Evolutionary conservation across 1,284 basidiomycete genomes (phyloP).

Genomic region (Jaminaea rosea): DNA sequence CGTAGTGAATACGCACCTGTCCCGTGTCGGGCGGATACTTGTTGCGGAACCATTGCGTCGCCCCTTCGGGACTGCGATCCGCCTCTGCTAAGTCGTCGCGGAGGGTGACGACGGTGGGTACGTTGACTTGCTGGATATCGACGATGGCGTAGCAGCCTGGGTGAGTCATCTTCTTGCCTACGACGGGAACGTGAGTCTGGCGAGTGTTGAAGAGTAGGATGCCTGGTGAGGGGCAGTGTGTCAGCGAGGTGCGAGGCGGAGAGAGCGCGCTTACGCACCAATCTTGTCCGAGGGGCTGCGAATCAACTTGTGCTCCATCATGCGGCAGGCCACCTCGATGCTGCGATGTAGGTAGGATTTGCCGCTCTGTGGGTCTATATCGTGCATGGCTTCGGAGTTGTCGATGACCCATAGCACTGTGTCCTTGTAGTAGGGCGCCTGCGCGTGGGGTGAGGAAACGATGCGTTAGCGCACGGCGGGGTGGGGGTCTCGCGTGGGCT

Average conservation of each 20-base stretch:
- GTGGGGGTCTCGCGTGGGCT: not conserved
- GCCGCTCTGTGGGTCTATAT: conserved; percentile 4
- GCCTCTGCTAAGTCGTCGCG: not conserved
- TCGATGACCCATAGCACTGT: conserved; percentile 74
- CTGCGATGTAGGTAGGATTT: conserved; percentile 53
- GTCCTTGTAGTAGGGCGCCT: conserved; percentile 17
- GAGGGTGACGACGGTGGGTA: conserved; percentile 51
- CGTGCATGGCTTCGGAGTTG: conserved; percentile 79
- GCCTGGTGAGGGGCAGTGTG: too few relatives aligned
- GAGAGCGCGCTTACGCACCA: too few relatives aligned
- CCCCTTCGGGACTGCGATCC: not conserved
- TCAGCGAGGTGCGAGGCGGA: too few relatives aligned
- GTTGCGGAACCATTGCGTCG: conserved; percentile 5
- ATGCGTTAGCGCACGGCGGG: not conserved
- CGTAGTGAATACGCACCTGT: conserved; percentile 58
- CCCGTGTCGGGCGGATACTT: conserved; percentile 44
- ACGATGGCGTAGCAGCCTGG: conserved; percentile 67
- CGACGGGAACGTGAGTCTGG: not conserved
- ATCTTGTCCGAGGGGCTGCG: conserved; percentile 76
- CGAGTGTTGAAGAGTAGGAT: not conserved
- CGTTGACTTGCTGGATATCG: conserved; percentile 65
- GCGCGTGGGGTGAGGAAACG: not conserved
- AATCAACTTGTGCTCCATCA: conserved; percentile 80
- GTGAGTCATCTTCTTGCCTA: conserved; percentile 49
- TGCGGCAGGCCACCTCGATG: conserved; percentile 69